A percentile compares a stretch with the other conserved stretches of the same genome.
Evolutionary conservation across 768 basidiomycete species (phyloP).

Genomic region (Boletus tylopilopsis): DNA sequence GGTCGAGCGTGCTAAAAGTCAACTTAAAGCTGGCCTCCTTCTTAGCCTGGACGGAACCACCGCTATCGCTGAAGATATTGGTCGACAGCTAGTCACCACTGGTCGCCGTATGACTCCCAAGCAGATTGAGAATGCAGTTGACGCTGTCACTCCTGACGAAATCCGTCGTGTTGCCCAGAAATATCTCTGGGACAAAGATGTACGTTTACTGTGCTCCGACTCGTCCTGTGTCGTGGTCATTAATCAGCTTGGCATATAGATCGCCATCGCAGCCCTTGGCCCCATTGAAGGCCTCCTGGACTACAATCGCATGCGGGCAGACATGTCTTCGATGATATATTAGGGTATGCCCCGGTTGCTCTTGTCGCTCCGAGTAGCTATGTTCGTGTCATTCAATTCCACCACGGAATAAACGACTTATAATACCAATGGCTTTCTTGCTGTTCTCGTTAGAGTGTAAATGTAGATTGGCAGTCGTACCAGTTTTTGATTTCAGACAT

Average conservation of each 20-base stretch:
- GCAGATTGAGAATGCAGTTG: conserved; percentile 91
- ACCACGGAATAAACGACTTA: conserved; percentile 17
- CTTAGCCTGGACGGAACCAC: conserved; percentile 94
- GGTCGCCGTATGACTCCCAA: conserved; percentile 86
- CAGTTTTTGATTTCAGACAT: neutral
- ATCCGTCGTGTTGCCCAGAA: conserved; percentile 94
- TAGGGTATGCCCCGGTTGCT: conserved; percentile 32
- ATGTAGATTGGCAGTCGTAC: neutral
- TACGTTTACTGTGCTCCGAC: conserved; percentile 36
- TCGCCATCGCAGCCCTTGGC: conserved; percentile 87
- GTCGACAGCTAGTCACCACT: conserved; percentile 93
- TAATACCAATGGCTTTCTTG: conserved; percentile 4
- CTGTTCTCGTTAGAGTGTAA: no score
- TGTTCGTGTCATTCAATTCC: conserved; percentile 18
- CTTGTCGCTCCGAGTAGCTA: neutral
- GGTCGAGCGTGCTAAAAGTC: conserved; percentile 97
- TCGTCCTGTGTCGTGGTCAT: neutral
- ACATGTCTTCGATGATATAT: conserved; percentile 78
- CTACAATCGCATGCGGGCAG: conserved; percentile 85
- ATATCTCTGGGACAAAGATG: conserved; percentile 97
- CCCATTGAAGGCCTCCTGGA: conserved; percentile 89
- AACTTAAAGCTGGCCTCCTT: conserved; percentile 92
- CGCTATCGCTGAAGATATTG: conserved; percentile 96
- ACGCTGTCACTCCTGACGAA: conserved; percentile 82
- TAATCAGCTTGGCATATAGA: conserved; percentile 42